Percentiles rank a stretch among this genome's conserved stretches.
phyloP scores from a whole-genome alignment of 1,284 basidiomycete species.

The Bjerkandera adusta region DNA sequence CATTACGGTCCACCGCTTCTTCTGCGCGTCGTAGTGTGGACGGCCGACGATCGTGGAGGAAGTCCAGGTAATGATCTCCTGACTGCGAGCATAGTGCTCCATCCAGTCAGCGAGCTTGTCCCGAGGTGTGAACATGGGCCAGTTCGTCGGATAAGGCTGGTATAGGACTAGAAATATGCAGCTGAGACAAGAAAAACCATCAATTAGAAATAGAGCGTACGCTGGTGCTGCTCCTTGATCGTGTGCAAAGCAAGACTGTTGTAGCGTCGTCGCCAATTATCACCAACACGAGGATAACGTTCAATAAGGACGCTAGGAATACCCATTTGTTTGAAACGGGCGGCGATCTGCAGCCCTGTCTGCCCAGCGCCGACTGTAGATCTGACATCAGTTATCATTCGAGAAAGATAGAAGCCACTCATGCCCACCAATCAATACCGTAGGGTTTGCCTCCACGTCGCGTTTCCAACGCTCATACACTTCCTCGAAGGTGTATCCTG shows the following conservation, averaged over 20 bases:
- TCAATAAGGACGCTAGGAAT: constrained; percentile 49
- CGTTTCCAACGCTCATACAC: background rate
- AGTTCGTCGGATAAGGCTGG: constrained; percentile 29
- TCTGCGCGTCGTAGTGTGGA: constrained; percentile 36
- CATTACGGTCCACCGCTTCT: constrained; percentile 48
- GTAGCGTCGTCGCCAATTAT: constrained; percentile 52
- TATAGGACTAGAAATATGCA: constrained; percentile 38
- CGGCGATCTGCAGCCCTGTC: constrained; percentile 52
- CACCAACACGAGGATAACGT: constrained; percentile 43
- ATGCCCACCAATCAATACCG: constrained; percentile 1
- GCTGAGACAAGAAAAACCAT: too few relatives aligned
- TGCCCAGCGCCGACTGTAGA: constrained; percentile 59
- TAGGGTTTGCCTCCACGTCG: background rate
- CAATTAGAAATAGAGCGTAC: constrained; percentile 21
- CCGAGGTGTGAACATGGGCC: constrained; percentile 27
- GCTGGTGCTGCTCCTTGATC: constrained; percentile 29
- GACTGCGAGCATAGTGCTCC: constrained; percentile 56
- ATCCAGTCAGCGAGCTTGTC: constrained; percentile 59
- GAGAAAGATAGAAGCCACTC: background rate
- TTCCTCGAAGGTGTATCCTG: constrained; percentile 2
- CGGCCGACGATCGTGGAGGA: constrained; percentile 39
- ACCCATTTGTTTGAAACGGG: constrained; percentile 47
- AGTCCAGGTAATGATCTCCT: constrained; percentile 65
- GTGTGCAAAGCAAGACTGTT: constrained; percentile 54
- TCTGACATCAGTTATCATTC: background rate